Evolutionary conservation across 768 basidiomycete genomes (phyloP), one percentile per base, ranked within the genome.

Genomic region (Pholiota molesta): DNA sequence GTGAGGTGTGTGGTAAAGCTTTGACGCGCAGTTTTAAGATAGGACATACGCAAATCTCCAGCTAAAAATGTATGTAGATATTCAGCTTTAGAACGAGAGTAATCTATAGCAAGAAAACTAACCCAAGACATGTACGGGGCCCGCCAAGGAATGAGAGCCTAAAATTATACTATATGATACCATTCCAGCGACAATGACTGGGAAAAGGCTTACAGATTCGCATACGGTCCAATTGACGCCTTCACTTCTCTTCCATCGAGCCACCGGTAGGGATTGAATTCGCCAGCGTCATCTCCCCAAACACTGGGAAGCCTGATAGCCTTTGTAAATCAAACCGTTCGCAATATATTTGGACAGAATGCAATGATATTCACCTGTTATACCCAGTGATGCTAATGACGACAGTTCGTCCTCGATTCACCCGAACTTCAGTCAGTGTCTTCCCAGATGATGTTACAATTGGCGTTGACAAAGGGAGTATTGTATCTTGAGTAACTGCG

Each of bases 121-220:
- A 57, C 61, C 61, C 61, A n/a, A 62, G 31, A 55, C 61, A 57
- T 39, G 55, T 51, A 29, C 61, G 61, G 16, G 61, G 55, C 1
- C 61, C 61, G 5, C 61, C 61, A 35, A 62, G 31, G 21, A 62
- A 62, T 17, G 52, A 52, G 13, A 54, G 29, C 19, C 61, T 9
- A 19, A 21, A 13, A 23, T 51, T 19, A 9, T 4, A 26, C 8
- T 13, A 29, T 2, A n/a, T 28, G 19, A 21, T 16, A 21, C 3
- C 19, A 37, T 6, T 17, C 0, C 3, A 33, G 23, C 14, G 17
- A 16, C 21, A 9, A 16, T 37, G 17, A 40, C 52, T 17, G 17
- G 6, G 31, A 31, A 17, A 29, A 28, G 2, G 26, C 61, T 39
- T 23, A 62, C 61, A 62, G 28, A 19, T 57, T 62, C 7, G 61